phyloP scores from a whole-genome alignment of 2,329 filamentous ascomycete genomes.

The Ophidiomyces ophidiicola region DNA sequence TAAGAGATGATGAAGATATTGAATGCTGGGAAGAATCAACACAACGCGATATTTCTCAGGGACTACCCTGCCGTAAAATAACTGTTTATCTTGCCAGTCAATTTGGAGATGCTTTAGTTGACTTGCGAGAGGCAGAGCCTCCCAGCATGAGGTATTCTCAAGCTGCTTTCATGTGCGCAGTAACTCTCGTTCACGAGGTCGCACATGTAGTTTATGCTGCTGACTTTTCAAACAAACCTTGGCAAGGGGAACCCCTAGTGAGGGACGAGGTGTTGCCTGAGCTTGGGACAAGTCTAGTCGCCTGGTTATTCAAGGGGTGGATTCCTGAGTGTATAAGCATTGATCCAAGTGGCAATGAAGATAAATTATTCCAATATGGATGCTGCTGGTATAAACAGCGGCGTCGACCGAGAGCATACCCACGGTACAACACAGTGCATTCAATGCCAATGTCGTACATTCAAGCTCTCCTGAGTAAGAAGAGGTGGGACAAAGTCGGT shows the following conservation, averaged over 20 bases:
- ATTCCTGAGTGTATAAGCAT: slow-evolving; percentile 11
- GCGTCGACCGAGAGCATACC: slow-evolving; percentile 6
- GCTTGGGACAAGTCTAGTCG: slow-evolving; percentile 11
- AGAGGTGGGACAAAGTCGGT: slow-evolving; percentile 5
- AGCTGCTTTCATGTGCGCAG: slow-evolving; percentile 11
- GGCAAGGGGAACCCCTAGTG: slow-evolving; percentile 10
- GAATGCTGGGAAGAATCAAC: slow-evolving; percentile 9
- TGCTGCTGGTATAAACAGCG: slow-evolving; percentile 14
- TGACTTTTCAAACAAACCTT: slow-evolving; percentile 7
- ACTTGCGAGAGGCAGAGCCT: neutral
- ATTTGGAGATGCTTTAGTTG: slow-evolving; percentile 5
- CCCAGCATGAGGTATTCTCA: slow-evolving; percentile 10
- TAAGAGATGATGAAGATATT: slow-evolving; percentile 9
- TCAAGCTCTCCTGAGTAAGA: slow-evolving; percentile 5
- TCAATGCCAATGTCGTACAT: slow-evolving; percentile 12
- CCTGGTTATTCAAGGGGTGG: slow-evolving; percentile 12
- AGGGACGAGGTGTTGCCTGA: slow-evolving; percentile 8
- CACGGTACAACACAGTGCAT: slow-evolving; percentile 10
- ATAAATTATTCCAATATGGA: slow-evolving; percentile 9
- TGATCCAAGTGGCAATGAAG: slow-evolving; percentile 2
- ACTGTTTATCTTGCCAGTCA: slow-evolving; percentile 12
- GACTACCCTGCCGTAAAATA: slow-evolving; percentile 2
- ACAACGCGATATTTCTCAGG: slow-evolving; percentile 2
- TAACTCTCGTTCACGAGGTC: slow-evolving; percentile 11
- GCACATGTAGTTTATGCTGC: slow-evolving; percentile 8